Base-by-base conservation (phyloP, 179 eudicot species). In the Monotropa hypopitys region DNA sequence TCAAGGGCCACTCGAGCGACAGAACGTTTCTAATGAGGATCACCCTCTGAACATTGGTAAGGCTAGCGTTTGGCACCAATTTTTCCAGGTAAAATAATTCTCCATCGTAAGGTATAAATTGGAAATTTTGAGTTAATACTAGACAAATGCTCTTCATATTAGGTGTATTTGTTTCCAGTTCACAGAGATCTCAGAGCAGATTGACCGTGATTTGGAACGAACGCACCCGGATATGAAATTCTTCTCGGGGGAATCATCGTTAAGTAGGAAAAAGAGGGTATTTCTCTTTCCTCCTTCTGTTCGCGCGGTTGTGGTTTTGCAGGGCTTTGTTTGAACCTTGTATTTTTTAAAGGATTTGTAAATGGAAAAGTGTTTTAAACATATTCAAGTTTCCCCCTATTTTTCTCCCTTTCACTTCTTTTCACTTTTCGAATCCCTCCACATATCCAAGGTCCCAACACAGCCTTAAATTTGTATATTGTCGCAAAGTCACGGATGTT, bases 141-240 rank as follows among this genome's bases (percentile, higher is more conserved):
- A 26, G 49, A 32, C 28, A 67, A 67, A 9, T 83, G 49, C 80
- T 70, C 21, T 74, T 51, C 4, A 40, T 49, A 56, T 35, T 10
- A 35, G 23, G 62, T 33, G 28, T 23, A 62, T 10, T 72, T 76
- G 63, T 78, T 76, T 78, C 46, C 76, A 91, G 93, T 84, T 79
- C 46, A 67, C 89, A 5, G 91, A 89, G 84, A 85, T 91, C n/a
- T 81, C 86, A n/a, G 87, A 89, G 79, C 96, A 91, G 85, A 89
- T 91, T 83, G 91, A 91, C 66, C 89, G 91, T 65, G 96, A 91
- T 76, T 78, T 91, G 75, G 78, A 87, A 75, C 89, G 96, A 20
- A 91, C 96, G 9, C 96, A 91, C 74, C 91, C 96, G 11, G 89
- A 89, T 61, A 74, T 88, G 77, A 83, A 82, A 47, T 91, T 88